Evolutionary conservation across 495 filamentous ascomycete species (phyloP), one percentile per base, ranked within the genome.

Genomic region (Penicillium lividum): DNA sequence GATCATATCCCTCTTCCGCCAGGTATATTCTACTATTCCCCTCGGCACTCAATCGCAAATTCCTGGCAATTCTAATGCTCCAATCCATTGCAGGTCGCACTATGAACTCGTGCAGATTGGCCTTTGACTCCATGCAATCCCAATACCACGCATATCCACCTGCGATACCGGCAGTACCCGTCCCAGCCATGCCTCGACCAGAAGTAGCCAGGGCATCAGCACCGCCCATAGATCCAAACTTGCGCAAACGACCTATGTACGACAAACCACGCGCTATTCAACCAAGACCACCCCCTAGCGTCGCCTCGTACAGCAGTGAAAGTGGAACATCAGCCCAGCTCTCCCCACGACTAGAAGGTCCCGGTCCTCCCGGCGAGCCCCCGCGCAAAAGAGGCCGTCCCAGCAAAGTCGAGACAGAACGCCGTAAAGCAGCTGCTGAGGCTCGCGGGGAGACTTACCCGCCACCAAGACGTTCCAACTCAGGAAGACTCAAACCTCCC

Each of bases 331-430:
- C 75, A 1, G 68, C 68, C 16, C 72, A 76, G 47, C 59, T 76
- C 10, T 78, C 77, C 22, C 75, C 77, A 9, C 60, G 67, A 27
- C 61, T 72, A 44, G 66, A 69, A 28, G 62, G 53, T 6, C 4
- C 15, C 15, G 31, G 7, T 10, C 5, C 31, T 8, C 34, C 56
- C 22, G 67, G 68, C 27, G 78, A 81, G 33, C 77, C 73, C 13
- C 78, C 77, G 36, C 80, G 80, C 54, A 87, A 87, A 76, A 77
- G 86, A 44, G 84, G 84, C 15, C 77, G 84, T 11, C 84, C 84
- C 50, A 83, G 77, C 60, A 85, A 85, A 67, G 78, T 76, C 50
- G 83, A 85, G 54, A 68, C 75, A 5, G 81, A 84, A 57, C 73
- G 76, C 22, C 74, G 78, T 53, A 79, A 79, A 58, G 72, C 72